phyloP scores from a whole-genome alignment of 805 yeast genomes.

The Starmera pachycereana region DNA sequence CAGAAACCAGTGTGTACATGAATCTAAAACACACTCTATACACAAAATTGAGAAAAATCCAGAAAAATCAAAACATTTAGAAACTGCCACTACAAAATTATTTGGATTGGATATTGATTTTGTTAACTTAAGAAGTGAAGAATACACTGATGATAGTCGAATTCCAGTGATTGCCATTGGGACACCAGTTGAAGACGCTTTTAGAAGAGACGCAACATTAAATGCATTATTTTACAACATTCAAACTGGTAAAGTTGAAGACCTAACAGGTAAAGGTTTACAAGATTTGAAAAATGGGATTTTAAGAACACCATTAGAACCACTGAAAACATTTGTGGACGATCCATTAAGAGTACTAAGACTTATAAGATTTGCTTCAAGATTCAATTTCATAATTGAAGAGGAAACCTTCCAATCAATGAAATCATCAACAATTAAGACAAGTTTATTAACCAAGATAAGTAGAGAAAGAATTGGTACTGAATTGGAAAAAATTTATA shows the following conservation, averaged over 20 bases:
- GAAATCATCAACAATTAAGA: conserved; percentile 45
- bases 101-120: conserved; percentile 85
- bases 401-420: conserved; percentile 48
- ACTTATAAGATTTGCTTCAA: conserved; percentile 74
- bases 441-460: conserved; percentile 58
- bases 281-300: conserved; percentile 61
- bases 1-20: conserved; percentile 22
- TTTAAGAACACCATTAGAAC: conserved; percentile 80
- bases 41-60: conserved; percentile 90
- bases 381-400: conserved; percentile 62
- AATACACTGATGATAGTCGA: conserved; percentile 71
- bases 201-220: conserved; percentile 89
- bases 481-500: conserved; percentile 71
- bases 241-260: conserved; percentile 61
- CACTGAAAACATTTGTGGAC: conserved; percentile 77
- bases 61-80: conserved; percentile 90
- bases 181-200: conserved; percentile 85
- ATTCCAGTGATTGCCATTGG: conserved; percentile 83
- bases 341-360: conserved; percentile 90
- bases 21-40: conserved; percentile 29
- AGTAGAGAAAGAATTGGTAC: conserved; percentile 86
- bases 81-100: conserved; percentile 87
- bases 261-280: conserved; percentile 69
- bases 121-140: conserved; percentile 84
- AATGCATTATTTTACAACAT: conserved; percentile 89